These are phyloP conservation scores for Benincasa hispida DNA, from an alignment of 306 rosid species.

Conservation along the genomic window DNA sequence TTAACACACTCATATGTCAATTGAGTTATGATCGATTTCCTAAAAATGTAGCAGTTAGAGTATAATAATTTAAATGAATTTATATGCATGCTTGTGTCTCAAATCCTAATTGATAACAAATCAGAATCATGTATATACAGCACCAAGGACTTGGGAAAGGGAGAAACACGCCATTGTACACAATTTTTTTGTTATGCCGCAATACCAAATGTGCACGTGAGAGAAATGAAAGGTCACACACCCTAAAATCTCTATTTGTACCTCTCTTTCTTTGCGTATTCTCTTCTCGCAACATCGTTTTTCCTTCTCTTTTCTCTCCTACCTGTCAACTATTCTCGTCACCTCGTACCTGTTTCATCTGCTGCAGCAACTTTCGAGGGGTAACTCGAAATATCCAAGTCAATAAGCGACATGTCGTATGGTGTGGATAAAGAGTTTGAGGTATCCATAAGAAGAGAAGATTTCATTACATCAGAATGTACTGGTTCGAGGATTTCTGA, in stretches of 20 bases:
- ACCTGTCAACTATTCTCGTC: slow-evolving; percentile 13
- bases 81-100: background rate
- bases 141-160: background rate
- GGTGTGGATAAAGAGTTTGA: slow-evolving; percentile 37
- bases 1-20: no score
- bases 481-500: slow-evolving; percentile 23
- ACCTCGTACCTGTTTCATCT: slow-evolving; percentile 33
- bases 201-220: background rate
- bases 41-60: background rate
- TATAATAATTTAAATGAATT: background rate
- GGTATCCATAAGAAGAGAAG: slow-evolving; percentile 78
- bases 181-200: background rate
- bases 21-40: no score
- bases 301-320: background rate
- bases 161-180: background rate
- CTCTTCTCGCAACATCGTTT: background rate
- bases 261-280: background rate
- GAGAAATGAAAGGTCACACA: background rate
- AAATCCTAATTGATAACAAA: background rate
- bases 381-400: slow-evolving; percentile 67
- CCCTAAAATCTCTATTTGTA: background rate
- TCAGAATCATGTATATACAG: background rate
- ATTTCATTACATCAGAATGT: slow-evolving; percentile 32
- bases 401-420: slow-evolving; percentile 72
- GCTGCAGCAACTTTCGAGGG: slow-evolving; percentile 72